These are phyloP conservation scores for Danielia oregonensis DNA, from an alignment of 805 yeast genomes.

Conservation along the genomic window DNA sequence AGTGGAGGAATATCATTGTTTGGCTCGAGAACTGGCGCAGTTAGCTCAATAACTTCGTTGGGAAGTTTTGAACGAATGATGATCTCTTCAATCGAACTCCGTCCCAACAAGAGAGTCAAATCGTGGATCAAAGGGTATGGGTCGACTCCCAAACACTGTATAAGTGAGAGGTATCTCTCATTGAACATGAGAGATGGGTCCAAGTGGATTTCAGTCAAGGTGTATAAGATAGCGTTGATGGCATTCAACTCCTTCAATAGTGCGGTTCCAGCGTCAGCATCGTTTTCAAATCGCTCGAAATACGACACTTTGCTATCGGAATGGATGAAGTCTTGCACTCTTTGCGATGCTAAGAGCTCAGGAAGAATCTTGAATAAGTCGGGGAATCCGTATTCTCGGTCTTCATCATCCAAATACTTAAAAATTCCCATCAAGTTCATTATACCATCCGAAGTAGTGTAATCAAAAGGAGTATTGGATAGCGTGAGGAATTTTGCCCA, in stretches of 20 bases:
- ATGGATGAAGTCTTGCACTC: constrained; percentile 26
- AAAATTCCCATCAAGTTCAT: constrained; percentile 51
- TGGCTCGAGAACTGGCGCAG: constrained; percentile 31
- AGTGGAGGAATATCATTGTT: constrained; percentile 27
- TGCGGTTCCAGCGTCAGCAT: constrained; percentile 7
- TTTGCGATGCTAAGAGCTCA: constrained; percentile 25
- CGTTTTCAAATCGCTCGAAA: constrained; percentile 30
- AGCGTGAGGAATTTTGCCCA: constrained; percentile 49
- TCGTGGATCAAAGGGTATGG: constrained; percentile 41
- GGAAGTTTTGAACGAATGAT: constrained; percentile 49
- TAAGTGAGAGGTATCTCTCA: constrained; percentile 39
- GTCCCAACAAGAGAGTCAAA: constrained; percentile 45
- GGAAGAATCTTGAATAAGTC: constrained; percentile 32
- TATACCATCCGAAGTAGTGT: constrained; percentile 50
- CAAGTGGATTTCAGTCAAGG: constrained; percentile 54
- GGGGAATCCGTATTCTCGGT: constrained; percentile 45
- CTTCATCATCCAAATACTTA: constrained; percentile 54
- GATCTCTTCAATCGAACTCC: constrained; percentile 57
- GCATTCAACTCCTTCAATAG: constrained; percentile 33
- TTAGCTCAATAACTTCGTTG: constrained; percentile 39
- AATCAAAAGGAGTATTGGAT: constrained; percentile 60
- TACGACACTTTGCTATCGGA: constrained; percentile 28
- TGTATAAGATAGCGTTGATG: constrained; percentile 44
- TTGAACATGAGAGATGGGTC: constrained; percentile 50
- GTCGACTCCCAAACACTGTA: constrained; percentile 17